Base-by-base conservation (phyloP, 1,139 yeast genomes). In the Geotrichum reessii region DNA sequence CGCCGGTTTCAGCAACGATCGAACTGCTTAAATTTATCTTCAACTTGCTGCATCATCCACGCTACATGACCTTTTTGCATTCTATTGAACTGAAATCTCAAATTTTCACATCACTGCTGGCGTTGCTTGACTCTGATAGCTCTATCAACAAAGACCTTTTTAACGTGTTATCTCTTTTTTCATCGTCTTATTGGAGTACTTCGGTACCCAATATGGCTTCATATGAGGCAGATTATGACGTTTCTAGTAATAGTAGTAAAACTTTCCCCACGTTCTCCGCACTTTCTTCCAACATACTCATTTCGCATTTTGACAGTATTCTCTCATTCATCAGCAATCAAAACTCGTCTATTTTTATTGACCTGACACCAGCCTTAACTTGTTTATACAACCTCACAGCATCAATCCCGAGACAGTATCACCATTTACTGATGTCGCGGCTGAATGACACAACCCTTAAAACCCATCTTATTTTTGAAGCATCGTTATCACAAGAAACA, bases 11-110 rank as follows among this genome's bases (percentile, higher is more conserved):
- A 11, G 48, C 53, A 14, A 50, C 56, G 1, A 60, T 65, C 40
- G 69, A 66, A 51, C 56, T 61, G 53, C 59, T 66, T 58, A 66
- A 66, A 42, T 52, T 65, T 44, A 27, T 58, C n/a, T 64, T 65
- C 58, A 66, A 66, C 52, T 57, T 66, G 44, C 54, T 63, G 49
- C 67, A 66, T 52, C 64, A 64, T 47, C 63, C 65, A 53, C 58
- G 62, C 8, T 55, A 22, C 28, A 14, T 22, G n/a, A 46, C 28
- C 7, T n/a, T 22, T n/a, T 5, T 46, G 48, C 25, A 46, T 9
- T 22, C 25, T 6, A 46, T 46, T 46, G 48, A 46, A 11, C 48
- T 46, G 12, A 24, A 46, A 19, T 21, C 44, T 4, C 8, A 27
- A n/a, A 19, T 17, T 7, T 19, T 37, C 17, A 7, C 7, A 19